Conservation (phyloP, 257 asterid genomes). For the Gentiana macrophylla region DNA sequence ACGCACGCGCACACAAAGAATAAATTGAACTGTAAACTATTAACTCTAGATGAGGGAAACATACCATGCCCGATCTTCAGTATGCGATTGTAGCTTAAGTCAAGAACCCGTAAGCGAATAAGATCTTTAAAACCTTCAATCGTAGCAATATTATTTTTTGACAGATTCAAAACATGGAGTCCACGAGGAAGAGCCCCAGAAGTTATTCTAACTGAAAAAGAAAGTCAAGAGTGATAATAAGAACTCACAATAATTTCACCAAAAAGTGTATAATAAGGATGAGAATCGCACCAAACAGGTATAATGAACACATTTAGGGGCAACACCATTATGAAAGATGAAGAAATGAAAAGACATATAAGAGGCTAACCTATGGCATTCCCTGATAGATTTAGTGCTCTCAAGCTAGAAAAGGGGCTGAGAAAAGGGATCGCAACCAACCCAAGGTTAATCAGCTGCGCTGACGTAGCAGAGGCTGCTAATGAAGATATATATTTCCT, state of each 20-base stretch:
- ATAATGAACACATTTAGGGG: neutral
- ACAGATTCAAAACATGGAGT: slow-evolving; percentile 76
- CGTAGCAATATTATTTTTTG: slow-evolving; percentile 76
- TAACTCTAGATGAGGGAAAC: slow-evolving; percentile 5
- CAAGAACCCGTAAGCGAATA: slow-evolving; percentile 86
- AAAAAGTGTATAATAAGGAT: neutral
- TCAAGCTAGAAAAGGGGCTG: slow-evolving; percentile 71
- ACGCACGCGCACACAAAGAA: neutral
- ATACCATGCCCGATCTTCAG: slow-evolving; percentile 89
- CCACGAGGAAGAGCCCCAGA: slow-evolving; percentile 97
- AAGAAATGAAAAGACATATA: slow-evolving; percentile 5
- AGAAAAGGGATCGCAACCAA: slow-evolving; percentile 81
- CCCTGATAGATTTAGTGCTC: slow-evolving; percentile 83
- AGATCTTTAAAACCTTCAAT: slow-evolving; percentile 92
- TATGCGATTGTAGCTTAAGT: slow-evolving; percentile 87
- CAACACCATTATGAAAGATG: slow-evolving; percentile 4
- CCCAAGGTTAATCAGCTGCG: slow-evolving; percentile 83
- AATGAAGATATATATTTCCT: slow-evolving; percentile 76
- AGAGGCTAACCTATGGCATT: slow-evolving; percentile 68
- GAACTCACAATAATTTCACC: slow-evolving; percentile 5
- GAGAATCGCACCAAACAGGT: neutral
- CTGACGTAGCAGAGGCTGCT: slow-evolving; percentile 59
- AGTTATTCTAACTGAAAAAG: slow-evolving; percentile 56
- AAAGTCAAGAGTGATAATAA: slow-evolving; percentile 8
- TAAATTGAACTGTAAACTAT: too few species aligned